These are phyloP conservation scores for Herpotrichia juniperi DNA, from an alignment of 2,329 filamentous ascomycete genomes.

Conservation along the genomic window DNA sequence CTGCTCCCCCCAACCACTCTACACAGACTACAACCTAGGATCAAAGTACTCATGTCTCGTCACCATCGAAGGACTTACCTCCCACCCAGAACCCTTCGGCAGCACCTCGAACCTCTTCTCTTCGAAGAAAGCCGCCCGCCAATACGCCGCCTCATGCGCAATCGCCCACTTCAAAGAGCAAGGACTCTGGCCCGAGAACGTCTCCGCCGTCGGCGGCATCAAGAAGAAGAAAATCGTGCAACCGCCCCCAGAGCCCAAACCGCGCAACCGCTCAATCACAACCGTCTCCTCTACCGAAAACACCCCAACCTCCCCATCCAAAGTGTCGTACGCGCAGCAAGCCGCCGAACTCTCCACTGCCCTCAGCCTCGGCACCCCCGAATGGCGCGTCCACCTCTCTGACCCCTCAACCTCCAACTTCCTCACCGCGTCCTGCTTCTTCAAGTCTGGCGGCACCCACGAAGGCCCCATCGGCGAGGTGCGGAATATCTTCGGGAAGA, in stretches of 20 bases:
- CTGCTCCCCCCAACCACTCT: slow-evolving; percentile 37
- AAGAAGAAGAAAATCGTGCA: slow-evolving; percentile 33
- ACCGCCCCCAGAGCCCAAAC: not conserved
- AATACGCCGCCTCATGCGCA: slow-evolving; percentile 49
- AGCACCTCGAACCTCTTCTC: slow-evolving; percentile 38
- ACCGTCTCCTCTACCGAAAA: too few relatives aligned
- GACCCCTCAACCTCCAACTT: slow-evolving; percentile 27
- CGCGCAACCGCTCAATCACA: not conserved
- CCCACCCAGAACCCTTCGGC: slow-evolving; percentile 41
- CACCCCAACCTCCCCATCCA: not conserved
- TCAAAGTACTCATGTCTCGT: slow-evolving; percentile 38
- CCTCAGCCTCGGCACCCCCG: slow-evolving; percentile 30
- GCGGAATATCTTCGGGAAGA: slow-evolving; percentile 53
- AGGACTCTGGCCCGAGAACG: slow-evolving; percentile 36
- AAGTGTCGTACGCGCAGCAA: slow-evolving; percentile 18
- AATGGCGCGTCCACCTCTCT: slow-evolving; percentile 19
- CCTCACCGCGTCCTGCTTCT: slow-evolving; percentile 44
- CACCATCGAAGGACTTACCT: slow-evolving; percentile 31
- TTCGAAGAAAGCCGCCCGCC: slow-evolving; percentile 50
- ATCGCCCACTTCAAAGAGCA: slow-evolving; percentile 48
- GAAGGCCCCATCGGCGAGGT: slow-evolving; percentile 49
- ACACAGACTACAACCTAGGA: slow-evolving; percentile 43
- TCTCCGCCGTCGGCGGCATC: slow-evolving; percentile 30
- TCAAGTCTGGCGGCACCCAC: slow-evolving; percentile 28
- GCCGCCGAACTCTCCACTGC: slow-evolving; percentile 24